These are phyloP conservation scores for Asterochloris sp. DNA, from an alignment of 139 green algal genomes.

Conservation along the genomic window DNA sequence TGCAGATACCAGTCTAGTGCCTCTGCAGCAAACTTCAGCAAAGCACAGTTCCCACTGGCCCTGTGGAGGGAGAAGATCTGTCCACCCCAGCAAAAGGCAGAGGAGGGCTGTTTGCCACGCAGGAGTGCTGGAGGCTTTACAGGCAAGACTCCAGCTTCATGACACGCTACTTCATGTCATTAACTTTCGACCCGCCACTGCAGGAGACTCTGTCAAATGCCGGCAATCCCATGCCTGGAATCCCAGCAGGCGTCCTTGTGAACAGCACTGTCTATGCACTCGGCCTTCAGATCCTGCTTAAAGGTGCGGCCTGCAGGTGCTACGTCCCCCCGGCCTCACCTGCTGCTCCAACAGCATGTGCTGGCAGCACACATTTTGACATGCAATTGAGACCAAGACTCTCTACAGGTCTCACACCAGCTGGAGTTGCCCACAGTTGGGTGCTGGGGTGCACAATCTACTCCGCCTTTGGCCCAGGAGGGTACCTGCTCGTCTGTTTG, in stretches of 20 bases:
- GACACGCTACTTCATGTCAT: too few species aligned
- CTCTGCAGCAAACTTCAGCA: too few species aligned
- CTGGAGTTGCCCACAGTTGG: conserved; percentile 68
- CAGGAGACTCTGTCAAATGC: too few species aligned
- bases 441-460: conserved; percentile 71
- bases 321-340: neutral
- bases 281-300: conserved; percentile 67
- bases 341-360: neutral
- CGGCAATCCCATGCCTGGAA: conserved; percentile 38
- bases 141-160: too few species aligned
- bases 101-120: too few species aligned
- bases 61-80: too few species aligned
- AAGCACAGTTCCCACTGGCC: too few species aligned
- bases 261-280: conserved; percentile 59
- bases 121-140: too few species aligned
- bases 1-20: too few species aligned
- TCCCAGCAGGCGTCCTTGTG: conserved; percentile 32
- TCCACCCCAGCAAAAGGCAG: too few species aligned
- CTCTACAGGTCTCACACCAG: conserved; percentile 48
- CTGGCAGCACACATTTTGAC: neutral
- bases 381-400: too few species aligned
- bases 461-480: conserved; percentile 76
- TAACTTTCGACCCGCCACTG: too few species aligned
- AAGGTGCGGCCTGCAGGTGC: conserved; percentile 29
- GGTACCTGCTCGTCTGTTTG: conserved; percentile 84